Conservation (phyloP, 2,329 filamentous ascomycete species). For the Trichophyton schoenleinii region DNA sequence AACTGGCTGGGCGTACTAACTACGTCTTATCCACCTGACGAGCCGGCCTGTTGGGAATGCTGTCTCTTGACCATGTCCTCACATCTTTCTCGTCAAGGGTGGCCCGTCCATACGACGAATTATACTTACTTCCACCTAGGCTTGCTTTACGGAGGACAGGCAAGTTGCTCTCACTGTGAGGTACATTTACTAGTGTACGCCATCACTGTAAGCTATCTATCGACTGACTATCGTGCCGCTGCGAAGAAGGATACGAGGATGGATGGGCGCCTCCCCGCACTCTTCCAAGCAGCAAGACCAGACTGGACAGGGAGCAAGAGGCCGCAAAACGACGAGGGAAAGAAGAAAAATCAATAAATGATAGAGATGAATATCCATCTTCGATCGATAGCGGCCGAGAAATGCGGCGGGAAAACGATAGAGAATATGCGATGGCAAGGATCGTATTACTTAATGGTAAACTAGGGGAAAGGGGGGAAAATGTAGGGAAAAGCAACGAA, state of each 20-base stretch:
- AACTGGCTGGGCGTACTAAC: not conserved
- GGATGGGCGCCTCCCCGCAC: slow-evolving; percentile 2
- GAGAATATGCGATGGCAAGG: not conserved
- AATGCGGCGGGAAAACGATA: not conserved
- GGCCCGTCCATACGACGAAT: not conserved
- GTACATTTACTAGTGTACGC: not conserved
- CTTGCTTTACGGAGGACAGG: not conserved
- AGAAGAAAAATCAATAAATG: not conserved
- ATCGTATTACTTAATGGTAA: not conserved
- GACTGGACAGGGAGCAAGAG: not conserved
- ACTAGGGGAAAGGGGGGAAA: not conserved
- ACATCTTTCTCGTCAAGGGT: not conserved
- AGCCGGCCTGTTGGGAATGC: slow-evolving; percentile 3
- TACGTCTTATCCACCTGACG: not conserved
- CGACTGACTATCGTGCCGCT: not conserved
- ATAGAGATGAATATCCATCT: not conserved
- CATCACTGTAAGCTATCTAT: not conserved
- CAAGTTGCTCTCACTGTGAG: not conserved
- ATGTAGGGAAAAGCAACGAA: not conserved
- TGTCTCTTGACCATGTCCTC: not conserved
- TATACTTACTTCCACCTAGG: not conserved
- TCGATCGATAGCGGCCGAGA: not conserved
- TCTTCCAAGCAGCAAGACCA: not conserved
- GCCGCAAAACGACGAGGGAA: not conserved
- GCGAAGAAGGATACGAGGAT: slow-evolving; percentile 3